These are phyloP conservation scores for Suhomyces bokatorum DNA, from an alignment of 1,139 yeast genomes.

Conservation along the genomic window DNA sequence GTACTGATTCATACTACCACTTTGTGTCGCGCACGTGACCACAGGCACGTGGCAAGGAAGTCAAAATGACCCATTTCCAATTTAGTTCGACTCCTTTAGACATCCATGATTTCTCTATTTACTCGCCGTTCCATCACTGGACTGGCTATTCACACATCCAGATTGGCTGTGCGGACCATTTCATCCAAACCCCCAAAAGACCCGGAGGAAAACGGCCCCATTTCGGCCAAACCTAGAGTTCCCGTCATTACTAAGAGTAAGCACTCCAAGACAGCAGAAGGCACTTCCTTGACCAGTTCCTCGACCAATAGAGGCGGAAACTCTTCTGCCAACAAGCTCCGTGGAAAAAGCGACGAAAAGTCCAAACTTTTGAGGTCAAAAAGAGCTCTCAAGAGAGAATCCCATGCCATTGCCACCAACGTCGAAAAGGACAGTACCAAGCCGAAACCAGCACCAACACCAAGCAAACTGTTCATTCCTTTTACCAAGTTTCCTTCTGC, in stretches of 20 bases:
- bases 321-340: not conserved
- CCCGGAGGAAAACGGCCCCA: slow-evolving; percentile 6
- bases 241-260: slow-evolving; percentile 8
- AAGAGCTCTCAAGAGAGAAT: slow-evolving; percentile 4
- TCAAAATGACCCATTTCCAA: slow-evolving; percentile 1
- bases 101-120: slow-evolving; percentile 2
- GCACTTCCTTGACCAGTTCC: not conserved
- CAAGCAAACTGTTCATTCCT: slow-evolving; percentile 21
- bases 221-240: slow-evolving; percentile 9
- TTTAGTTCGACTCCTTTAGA: not conserved
- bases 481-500: slow-evolving; percentile 34
- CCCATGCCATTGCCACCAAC: not conserved
- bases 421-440: not conserved
- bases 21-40: not conserved
- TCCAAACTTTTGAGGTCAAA: slow-evolving; percentile 5
- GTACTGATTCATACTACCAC: too few relatives aligned
- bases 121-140: not conserved
- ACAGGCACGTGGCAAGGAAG: not conserved
- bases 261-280: slow-evolving; percentile 2
- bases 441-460: not conserved
- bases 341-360: slow-evolving; percentile 4
- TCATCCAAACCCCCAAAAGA: slow-evolving; percentile 17
- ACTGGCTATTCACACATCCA: not conserved
- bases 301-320: not conserved
- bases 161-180: slow-evolving; percentile 6